Conservation (phyloP, 1,139 yeast genomes). For the Protomyces inouyei region DNA sequence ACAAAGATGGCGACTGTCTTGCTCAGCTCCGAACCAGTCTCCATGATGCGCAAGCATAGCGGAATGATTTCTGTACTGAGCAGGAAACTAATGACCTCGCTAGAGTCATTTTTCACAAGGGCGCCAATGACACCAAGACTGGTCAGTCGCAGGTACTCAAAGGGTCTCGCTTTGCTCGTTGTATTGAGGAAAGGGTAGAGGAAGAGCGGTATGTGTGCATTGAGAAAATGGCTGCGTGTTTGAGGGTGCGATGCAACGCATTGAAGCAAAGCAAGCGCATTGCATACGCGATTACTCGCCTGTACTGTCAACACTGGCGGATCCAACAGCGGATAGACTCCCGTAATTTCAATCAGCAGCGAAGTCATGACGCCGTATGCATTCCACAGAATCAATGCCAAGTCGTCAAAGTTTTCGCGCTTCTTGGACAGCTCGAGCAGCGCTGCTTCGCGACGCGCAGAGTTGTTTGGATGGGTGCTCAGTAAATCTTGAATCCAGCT, state of each 20-base stretch:
- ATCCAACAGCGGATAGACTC: conserved; percentile 80
- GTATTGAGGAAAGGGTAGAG: conserved; percentile 91
- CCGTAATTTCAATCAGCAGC: conserved; percentile 77
- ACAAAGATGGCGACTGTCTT: conserved; percentile 96
- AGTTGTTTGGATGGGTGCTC: conserved; percentile 16
- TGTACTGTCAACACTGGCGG: conserved; percentile 84
- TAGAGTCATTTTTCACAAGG: conserved; percentile 87
- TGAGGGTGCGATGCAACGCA: conserved; percentile 95
- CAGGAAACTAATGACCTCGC: conserved; percentile 86
- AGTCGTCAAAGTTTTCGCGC: conserved; percentile 88
- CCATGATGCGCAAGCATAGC: conserved; percentile 88
- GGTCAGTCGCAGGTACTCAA: conserved; percentile 86
- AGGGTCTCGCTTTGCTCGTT: conserved; percentile 83
- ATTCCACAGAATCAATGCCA: conserved; percentile 90
- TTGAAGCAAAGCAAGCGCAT: conserved; percentile 87
- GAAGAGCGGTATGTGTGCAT: conserved; percentile 87
- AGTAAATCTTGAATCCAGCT: conserved; percentile 87
- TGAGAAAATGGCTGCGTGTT: conserved; percentile 75
- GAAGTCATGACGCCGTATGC: conserved; percentile 92
- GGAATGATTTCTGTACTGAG: conserved; percentile 94
- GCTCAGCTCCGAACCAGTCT: conserved; percentile 85
- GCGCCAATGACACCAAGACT: conserved; percentile 97
- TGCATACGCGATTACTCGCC: conserved; percentile 90
- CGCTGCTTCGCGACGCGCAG: conserved; percentile 67
- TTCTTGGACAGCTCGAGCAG: conserved; percentile 84